These are phyloP conservation scores for Nicotiana noctiflora DNA, from an alignment of 257 asterid genomes.

Conservation along the genomic window DNA sequence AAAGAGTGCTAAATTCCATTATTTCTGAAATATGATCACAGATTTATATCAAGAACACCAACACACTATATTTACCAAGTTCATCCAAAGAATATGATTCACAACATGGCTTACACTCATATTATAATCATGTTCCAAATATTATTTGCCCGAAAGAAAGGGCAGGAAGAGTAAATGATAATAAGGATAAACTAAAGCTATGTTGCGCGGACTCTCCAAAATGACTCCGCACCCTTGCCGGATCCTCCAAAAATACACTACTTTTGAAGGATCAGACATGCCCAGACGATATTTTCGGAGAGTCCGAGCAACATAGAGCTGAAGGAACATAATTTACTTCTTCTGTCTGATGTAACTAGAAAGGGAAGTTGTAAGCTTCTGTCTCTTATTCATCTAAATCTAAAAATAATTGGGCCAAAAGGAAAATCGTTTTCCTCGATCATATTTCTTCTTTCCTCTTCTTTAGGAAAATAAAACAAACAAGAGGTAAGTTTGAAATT, in stretches of 20 bases:
- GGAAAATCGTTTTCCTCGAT: neutral
- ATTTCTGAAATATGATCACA: neutral
- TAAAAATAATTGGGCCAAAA: neutral
- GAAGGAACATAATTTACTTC: neutral
- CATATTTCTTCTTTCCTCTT: neutral
- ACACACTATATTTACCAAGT: neutral
- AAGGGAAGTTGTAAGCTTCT: neutral
- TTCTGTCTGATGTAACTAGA: neutral
- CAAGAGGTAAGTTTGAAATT: neutral
- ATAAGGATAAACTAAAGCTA: neutral
- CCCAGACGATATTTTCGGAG: too few species aligned
- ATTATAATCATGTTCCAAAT: neutral
- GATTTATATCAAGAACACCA: neutral
- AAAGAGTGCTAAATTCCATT: neutral
- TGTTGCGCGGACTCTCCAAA: too few species aligned
- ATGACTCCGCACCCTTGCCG: too few species aligned
- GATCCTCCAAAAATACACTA: too few species aligned
- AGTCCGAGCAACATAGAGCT: too few species aligned
- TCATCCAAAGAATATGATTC: neutral
- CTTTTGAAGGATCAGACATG: too few species aligned
- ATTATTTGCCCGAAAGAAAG: neutral
- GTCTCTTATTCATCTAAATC: neutral
- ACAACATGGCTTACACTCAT: neutral
- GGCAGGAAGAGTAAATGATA: neutral
- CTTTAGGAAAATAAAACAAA: neutral